A percentile compares a stretch with the other conserved stretches of the same genome.
These are phyloP conservation scores for Termitomyces sp. DNA, from an alignment of 768 basidiomycete species.

Conservation along the genomic window DNA sequence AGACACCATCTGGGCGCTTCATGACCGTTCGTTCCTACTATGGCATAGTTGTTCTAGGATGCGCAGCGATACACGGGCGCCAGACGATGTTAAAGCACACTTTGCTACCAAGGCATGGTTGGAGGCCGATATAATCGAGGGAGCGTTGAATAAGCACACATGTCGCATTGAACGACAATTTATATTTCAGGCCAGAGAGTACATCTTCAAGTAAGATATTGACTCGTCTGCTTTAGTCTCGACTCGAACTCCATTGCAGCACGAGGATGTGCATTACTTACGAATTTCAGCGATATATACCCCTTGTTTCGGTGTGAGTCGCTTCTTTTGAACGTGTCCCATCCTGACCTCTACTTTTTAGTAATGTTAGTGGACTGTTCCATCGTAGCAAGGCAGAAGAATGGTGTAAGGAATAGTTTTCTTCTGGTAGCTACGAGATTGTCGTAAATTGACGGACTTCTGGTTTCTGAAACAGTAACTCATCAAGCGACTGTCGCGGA, in stretches of 20 bases:
- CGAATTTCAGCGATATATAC: slow-evolving; percentile 61
- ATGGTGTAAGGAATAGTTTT: slow-evolving; percentile 45
- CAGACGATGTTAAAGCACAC: slow-evolving; percentile 47
- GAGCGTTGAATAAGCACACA: slow-evolving; percentile 54
- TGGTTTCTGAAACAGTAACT: slow-evolving; percentile 32
- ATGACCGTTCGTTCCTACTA: slow-evolving; percentile 61
- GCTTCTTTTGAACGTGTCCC: background rate
- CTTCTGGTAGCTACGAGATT: background rate
- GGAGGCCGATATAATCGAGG: slow-evolving; percentile 63
- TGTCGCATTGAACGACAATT: slow-evolving; percentile 65
- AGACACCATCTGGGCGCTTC: slow-evolving; percentile 71
- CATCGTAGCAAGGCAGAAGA: slow-evolving; percentile 56
- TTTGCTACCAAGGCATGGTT: slow-evolving; percentile 68
- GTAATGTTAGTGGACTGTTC: slow-evolving; percentile 39
- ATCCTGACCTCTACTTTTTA: slow-evolving; percentile 13
- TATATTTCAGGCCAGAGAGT: slow-evolving; percentile 67
- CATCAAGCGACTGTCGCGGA: slow-evolving; percentile 58
- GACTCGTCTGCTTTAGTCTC: background rate
- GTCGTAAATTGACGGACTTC: slow-evolving; percentile 1
- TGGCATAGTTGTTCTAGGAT: slow-evolving; percentile 71
- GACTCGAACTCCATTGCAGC: slow-evolving; percentile 27
- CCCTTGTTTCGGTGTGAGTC: slow-evolving; percentile 49
- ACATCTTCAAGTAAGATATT: slow-evolving; percentile 64
- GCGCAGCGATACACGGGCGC: slow-evolving; percentile 33
- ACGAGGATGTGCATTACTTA: slow-evolving; percentile 66